Percentiles rank a stretch among this genome's conserved stretches.
These are phyloP conservation scores for Microsporum canis DNA, from an alignment of 2,329 filamentous ascomycete species.

Conservation along the genomic window DNA sequence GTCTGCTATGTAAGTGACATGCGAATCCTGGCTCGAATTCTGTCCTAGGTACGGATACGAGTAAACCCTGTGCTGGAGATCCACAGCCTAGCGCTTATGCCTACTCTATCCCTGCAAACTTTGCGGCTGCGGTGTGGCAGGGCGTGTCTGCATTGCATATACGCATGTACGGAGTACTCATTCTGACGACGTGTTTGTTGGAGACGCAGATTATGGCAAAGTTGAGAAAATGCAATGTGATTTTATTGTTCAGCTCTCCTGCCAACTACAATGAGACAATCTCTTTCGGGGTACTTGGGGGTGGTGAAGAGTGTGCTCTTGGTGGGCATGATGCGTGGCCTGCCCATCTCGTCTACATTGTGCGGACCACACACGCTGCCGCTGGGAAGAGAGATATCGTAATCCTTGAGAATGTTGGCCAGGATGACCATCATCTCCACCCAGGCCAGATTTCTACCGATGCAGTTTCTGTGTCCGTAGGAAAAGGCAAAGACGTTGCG, in stretches of 20 bases:
- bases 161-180: not conserved
- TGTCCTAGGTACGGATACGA: no score
- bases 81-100: not conserved
- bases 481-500: constrained; percentile 5
- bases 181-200: no score
- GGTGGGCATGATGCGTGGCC: constrained; percentile 3
- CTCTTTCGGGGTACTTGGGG: constrained; percentile 3
- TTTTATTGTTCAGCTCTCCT: not conserved
- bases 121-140: not conserved
- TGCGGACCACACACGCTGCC: constrained; percentile 4
- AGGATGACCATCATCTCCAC: constrained; percentile 4
- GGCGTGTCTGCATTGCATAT: not conserved
- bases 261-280: constrained; percentile 2
- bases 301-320: constrained; percentile 3
- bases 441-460: constrained; percentile 3
- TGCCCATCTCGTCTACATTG: constrained; percentile 1
- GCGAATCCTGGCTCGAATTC: no score
- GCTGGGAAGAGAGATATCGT: constrained; percentile 1
- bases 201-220: not conserved
- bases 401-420: constrained; percentile 4
- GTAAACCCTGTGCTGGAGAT: not conserved
- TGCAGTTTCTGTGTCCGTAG: constrained; percentile 4
- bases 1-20: no score
- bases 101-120: not conserved
- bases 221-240: not conserved